Evolutionary conservation across 179 eudicot species (phyloP), one percentile per base, ranked within the genome.

Genomic region (Sideroxylon spinosum): DNA sequence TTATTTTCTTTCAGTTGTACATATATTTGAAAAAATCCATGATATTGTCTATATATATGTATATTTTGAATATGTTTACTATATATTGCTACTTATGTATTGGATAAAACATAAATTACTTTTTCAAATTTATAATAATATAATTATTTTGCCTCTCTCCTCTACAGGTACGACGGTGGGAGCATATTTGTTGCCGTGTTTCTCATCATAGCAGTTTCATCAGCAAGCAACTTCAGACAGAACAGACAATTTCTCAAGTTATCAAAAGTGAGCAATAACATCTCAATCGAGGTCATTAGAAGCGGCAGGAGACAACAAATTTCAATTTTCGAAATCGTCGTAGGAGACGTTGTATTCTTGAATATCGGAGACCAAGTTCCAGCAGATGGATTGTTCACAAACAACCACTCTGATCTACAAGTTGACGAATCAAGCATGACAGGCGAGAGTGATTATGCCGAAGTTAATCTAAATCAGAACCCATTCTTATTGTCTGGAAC

Each of bases 391-490:
- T 50, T 87, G 71, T 85, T 78, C 67, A 23, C 83, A 0, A 77
- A 75, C 2, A 83, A 83, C 5, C 84, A 83, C 60, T 79, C 85
- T 0, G 44, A 37, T 37, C 76, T 87, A 19, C 70, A 69, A 22
- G 71, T 87, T 0, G 88, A 87, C 19, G 88, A 87, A 65, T 87
- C 88, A 0, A 87, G 81, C 73, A 76, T 85, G 78, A 85, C 83
- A 0, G 85, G 78, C 0, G 85, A 82, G 44, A 85, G 82, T 25
- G 85, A 81, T 0, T 81, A 69, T 7, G 78, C 79, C 0, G 83
- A 81, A 10, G 71, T 87, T 0, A 68, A 79, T 65, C 5, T 1
- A 0, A 25, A 2, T 7, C 61, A 44, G 13, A 84, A 86, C 23
- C 85, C 86, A 4, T 83, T 86, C 73, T 68, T 86, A 53, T 23